phyloP scores from a whole-genome alignment of 108 stramenopile species.

The Epithemia pelagica region DNA sequence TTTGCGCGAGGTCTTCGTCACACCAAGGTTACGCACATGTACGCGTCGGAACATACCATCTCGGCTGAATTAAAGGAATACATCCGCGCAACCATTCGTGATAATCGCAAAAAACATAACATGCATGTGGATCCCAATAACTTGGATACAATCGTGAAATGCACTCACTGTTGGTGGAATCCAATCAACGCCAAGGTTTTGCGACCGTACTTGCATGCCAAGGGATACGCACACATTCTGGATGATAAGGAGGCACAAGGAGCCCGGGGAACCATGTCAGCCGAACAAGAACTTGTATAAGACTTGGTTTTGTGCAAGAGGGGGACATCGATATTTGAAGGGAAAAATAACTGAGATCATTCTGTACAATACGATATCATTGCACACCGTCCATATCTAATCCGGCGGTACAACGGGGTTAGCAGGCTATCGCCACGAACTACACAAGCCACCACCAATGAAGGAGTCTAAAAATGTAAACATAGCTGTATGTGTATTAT shows the following conservation, averaged over 20 bases:
- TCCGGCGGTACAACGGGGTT: no score
- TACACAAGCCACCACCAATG: no score
- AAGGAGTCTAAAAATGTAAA: no score
- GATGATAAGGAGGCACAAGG: conserved; percentile 69
- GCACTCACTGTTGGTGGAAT: conserved; percentile 96
- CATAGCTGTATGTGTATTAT: no score
- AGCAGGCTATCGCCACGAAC: no score
- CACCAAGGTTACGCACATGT: conserved; percentile 92
- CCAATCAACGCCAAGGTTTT: conserved; percentile 84
- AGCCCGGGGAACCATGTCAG: conserved; percentile 34
- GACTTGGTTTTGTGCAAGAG: not conserved
- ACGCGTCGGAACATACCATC: conserved; percentile 90
- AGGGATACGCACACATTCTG: conserved; percentile 69
- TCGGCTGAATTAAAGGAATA: conserved; percentile 69
- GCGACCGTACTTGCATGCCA: conserved; percentile 72
- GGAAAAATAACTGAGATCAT: no score
- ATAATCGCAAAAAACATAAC: conserved; percentile 81
- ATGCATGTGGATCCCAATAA: conserved; percentile 85
- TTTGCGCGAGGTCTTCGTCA: conserved; percentile 75
- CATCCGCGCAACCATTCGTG: conserved; percentile 77
- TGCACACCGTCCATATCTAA: no score
- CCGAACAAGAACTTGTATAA: not conserved
- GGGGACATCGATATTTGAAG: no score
- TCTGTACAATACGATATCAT: no score
- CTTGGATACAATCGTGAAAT: conserved; percentile 79